Base-by-base conservation (phyloP, 768 basidiomycete genomes). In the Boletus rubroflammeus region DNA sequence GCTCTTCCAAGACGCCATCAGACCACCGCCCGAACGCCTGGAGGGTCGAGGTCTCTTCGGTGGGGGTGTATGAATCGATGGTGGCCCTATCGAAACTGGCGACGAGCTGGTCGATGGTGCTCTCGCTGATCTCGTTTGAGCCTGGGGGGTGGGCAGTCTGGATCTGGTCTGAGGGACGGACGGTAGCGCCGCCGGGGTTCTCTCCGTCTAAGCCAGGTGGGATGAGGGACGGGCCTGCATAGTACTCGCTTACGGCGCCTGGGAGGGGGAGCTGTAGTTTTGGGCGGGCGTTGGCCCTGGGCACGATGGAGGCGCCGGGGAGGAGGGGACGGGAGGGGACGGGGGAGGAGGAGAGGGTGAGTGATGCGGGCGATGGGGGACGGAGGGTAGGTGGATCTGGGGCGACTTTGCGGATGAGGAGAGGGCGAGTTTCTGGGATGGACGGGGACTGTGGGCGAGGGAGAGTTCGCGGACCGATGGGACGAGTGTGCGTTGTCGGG, bases 1-100 rank as follows among this genome's bases (percentile, higher is more conserved):
- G 58, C 60, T 90, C 88, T 60, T 93, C 88, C 52, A 98, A 78
- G 53, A 83, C 66, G 51, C 82, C 81, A 67, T 93, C 90, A 8
- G 82, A 79, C 78, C 81, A 90, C 52, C 81, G 68, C 48, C 59
- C 66, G 36, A 61, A 66, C 3, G 51, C 50, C 39, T 60, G 56
- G 17, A 46, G 56, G 44, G 67, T 68, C 10, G 64, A 59, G 39
- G 72, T 71, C 61, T 73, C 73, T 56, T 74, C 72, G 41, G 70
- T 60, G 57, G 73, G 64, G n/a, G 63, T 69, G 54, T 72, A 69
- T 13, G 67, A 55, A 14, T 69, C 69, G 58, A 70, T n/a, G 31
- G 65, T 54, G 42, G 65, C 69, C 47, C 21, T 71, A 46, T 62
- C 67, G 55, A 70, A 67, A 11, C 42, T 61, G 40, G 69, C 65